phyloP scores from a whole-genome alignment of 495 filamentous ascomycete species.

The Chaetomidium leptoderma region DNA sequence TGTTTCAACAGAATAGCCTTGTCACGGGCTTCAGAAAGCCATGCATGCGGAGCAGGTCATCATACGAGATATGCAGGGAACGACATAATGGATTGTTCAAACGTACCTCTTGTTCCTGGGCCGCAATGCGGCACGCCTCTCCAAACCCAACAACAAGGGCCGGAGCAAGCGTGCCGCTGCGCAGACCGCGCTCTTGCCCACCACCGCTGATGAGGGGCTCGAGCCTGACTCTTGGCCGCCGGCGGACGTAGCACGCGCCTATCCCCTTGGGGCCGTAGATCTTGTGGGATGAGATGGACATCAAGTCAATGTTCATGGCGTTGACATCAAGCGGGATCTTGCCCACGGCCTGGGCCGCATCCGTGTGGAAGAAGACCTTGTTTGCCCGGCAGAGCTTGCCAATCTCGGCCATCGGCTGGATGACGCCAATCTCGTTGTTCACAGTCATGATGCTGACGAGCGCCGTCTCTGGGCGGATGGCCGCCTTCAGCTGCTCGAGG shows the following conservation, averaged over 20 bases:
- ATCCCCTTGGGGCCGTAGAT: slow-evolving; percentile 98
- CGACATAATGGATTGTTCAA: not conserved
- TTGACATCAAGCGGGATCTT: slow-evolving; percentile 97
- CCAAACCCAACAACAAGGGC: slow-evolving; percentile 87
- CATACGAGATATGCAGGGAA: slow-evolving; percentile 32
- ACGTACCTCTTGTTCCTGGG: slow-evolving; percentile 84
- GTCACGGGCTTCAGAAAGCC: slow-evolving; percentile 55
- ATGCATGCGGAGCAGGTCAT: slow-evolving; percentile 71
- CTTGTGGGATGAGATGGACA: slow-evolving; percentile 99
- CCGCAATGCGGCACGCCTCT: slow-evolving; percentile 87
- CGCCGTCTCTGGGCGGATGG: slow-evolving; percentile 84
- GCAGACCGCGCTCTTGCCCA: slow-evolving; percentile 89
- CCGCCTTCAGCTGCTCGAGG: slow-evolving; percentile 79
- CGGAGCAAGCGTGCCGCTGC: slow-evolving; percentile 90
- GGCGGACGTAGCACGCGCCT: slow-evolving; percentile 90
- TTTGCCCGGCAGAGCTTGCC: slow-evolving; percentile 84
- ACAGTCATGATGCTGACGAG: slow-evolving; percentile 98
- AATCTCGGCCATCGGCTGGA: slow-evolving; percentile 91
- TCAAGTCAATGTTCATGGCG: slow-evolving; percentile 92
- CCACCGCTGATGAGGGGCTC: slow-evolving; percentile 96
- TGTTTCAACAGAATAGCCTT: slow-evolving; percentile 48
- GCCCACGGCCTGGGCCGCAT: slow-evolving; percentile 91
- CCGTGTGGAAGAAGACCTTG: slow-evolving; percentile 98
- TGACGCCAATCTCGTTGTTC: slow-evolving; percentile 98
- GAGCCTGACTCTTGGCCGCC: slow-evolving; percentile 85